Conservation (phyloP, 2,329 filamentous ascomycete genomes). For the Stachybotrys echinatus region DNA sequence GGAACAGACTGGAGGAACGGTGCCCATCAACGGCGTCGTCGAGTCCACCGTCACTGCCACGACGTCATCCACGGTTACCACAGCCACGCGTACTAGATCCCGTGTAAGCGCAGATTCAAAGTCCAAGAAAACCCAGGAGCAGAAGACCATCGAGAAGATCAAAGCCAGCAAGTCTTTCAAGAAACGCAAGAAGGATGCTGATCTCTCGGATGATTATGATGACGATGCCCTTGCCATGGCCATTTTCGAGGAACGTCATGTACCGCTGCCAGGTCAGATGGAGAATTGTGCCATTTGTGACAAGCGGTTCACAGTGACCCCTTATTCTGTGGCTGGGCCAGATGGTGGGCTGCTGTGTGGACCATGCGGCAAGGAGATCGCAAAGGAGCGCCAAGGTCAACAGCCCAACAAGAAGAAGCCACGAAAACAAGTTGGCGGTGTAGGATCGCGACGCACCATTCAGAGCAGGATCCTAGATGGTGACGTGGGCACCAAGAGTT, state of each 20-base stretch:
- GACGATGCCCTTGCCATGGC: conserved; percentile 46
- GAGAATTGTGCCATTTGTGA: conserved; percentile 82
- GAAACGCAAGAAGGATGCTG: conserved; percentile 38
- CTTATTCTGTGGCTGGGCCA: conserved; percentile 77
- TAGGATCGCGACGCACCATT: conserved; percentile 64
- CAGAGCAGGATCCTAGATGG: conserved; percentile 86
- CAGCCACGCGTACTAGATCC: background rate
- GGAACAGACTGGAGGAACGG: conserved; percentile 11
- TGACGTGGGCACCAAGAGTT: conserved; percentile 59
- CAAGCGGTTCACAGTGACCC: conserved; percentile 88
- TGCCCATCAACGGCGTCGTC: conserved; percentile 9
- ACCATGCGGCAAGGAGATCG: conserved; percentile 71
- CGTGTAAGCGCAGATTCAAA: conserved; percentile 13
- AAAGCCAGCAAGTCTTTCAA: conserved; percentile 56
- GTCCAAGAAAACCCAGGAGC: conserved; percentile 37
- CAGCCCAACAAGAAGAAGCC: conserved; percentile 30
- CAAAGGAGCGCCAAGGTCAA: conserved; percentile 50
- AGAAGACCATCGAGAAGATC: conserved; percentile 54
- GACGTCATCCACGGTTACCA: conserved; percentile 21
- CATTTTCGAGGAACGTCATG: conserved; percentile 40
- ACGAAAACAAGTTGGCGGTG: conserved; percentile 47
- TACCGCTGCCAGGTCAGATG: conserved; percentile 73
- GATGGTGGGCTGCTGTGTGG: conserved; percentile 82
- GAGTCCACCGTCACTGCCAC: conserved; percentile 15
- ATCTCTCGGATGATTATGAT: conserved; percentile 41